Conservation (phyloP, 139 green algal species). For the Tetradesmus obliquus region DNA sequence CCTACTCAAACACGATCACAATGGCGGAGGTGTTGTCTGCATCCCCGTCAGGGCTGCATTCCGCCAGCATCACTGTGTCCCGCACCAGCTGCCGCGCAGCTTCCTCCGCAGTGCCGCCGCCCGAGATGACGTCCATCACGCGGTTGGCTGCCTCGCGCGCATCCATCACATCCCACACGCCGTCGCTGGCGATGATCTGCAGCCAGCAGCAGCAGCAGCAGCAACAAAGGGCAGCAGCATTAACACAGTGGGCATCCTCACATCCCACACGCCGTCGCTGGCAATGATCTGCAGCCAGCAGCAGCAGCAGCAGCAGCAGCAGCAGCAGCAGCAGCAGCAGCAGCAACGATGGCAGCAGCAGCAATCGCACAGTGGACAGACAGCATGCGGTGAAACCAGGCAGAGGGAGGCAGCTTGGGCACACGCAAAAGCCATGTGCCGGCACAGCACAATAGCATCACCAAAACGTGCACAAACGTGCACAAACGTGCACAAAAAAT, state of each 20-base stretch:
- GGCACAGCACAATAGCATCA: no score
- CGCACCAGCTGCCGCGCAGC: constrained; percentile 58
- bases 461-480: no score
- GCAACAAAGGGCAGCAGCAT: not conserved
- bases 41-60: constrained; percentile 24
- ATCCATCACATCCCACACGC: constrained; percentile 76
- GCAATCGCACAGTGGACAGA: not conserved
- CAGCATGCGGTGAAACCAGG: not conserved
- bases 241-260: constrained; percentile 32
- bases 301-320: not conserved
- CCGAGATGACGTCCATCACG: constrained; percentile 61
- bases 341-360: not conserved
- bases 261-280: constrained; percentile 78
- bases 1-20: constrained; percentile 53
- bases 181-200: constrained; percentile 72
- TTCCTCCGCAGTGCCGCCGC: constrained; percentile 52
- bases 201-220: not conserved
- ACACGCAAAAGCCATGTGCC: not conserved
- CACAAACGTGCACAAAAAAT: no score
- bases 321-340: not conserved
- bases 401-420: not conserved
- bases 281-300: constrained; percentile 60
- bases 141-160: constrained; percentile 57
- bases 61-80: constrained; percentile 35
- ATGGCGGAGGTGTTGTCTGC: constrained; percentile 66